phyloP scores from a whole-genome alignment of 495 filamentous ascomycete genomes.

The Xylaria intraflava region DNA sequence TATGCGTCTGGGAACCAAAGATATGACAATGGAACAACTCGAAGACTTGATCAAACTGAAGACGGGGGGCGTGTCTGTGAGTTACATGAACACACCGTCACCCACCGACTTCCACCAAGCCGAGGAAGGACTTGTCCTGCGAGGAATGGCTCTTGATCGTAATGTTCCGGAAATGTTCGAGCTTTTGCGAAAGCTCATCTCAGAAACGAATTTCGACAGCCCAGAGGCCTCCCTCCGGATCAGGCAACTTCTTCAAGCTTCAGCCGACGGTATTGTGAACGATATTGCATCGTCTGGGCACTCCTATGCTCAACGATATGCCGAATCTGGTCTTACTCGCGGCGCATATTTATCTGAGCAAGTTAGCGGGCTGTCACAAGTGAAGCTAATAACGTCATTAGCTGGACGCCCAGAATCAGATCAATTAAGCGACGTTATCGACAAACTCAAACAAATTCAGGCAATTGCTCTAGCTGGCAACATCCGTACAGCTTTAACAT shows the following conservation, averaged over 20 bases:
- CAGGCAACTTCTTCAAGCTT: constrained; percentile 73
- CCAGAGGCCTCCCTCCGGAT: constrained; percentile 74
- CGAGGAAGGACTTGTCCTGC: constrained; percentile 74
- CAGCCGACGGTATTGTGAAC: constrained; percentile 86
- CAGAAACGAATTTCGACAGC: constrained; percentile 83
- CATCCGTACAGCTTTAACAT: constrained; percentile 80
- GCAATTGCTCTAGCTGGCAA: constrained; percentile 58
- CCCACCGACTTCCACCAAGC: constrained; percentile 62
- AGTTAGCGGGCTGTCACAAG: constrained; percentile 75
- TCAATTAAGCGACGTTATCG: constrained; percentile 65
- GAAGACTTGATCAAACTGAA: constrained; percentile 94
- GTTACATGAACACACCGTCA: constrained; percentile 68
- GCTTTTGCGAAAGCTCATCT: constrained; percentile 67
- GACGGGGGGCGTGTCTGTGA: constrained; percentile 82
- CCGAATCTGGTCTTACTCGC: constrained; percentile 69
- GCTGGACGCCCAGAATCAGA: constrained; percentile 50
- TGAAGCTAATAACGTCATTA: constrained; percentile 69
- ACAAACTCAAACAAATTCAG: constrained; percentile 84
- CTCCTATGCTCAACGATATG: constrained; percentile 72
- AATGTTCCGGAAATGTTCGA: constrained; percentile 90
- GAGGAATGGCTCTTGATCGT: constrained; percentile 77
- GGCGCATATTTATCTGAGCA: constrained; percentile 69
- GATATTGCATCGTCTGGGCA: constrained; percentile 83
- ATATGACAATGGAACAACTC: constrained; percentile 84
- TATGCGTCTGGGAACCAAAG: constrained; percentile 83